Conservation (phyloP, 441 rosid species). For the Brassica hybrid region DNA sequence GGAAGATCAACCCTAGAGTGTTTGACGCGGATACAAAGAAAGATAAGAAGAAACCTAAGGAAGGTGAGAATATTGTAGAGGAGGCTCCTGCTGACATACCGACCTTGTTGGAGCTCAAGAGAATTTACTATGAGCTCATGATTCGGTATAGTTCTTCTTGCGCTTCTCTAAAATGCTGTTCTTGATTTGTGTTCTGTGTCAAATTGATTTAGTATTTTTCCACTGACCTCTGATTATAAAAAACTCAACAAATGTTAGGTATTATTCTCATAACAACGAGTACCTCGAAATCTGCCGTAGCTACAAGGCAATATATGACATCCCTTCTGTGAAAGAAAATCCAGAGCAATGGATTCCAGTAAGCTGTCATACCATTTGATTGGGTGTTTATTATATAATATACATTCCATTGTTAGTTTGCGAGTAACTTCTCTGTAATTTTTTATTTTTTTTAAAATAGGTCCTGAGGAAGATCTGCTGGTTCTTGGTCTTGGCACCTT, state of each 20-base stretch:
- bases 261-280: too few relatives aligned
- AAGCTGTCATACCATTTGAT: too few relatives aligned
- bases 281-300: too few relatives aligned
- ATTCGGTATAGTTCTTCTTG: slow-evolving; percentile 57
- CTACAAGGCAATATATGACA: too few relatives aligned
- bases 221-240: not conserved
- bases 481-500: slow-evolving; percentile 82
- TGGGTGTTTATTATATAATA: too few relatives aligned
- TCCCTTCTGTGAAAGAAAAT: too few relatives aligned
- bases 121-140: slow-evolving; percentile 88
- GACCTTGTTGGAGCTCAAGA: slow-evolving; percentile 82
- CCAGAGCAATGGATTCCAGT: too few relatives aligned
- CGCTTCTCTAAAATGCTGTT: not conserved
- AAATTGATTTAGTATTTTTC: too few relatives aligned
- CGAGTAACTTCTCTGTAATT: too few relatives aligned
- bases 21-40: slow-evolving; percentile 80
- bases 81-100: slow-evolving; percentile 98
- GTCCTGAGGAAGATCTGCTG: slow-evolving; percentile 89
- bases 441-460: slow-evolving; percentile 36
- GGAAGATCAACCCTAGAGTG: slow-evolving; percentile 91
- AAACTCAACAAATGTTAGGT: too few relatives aligned
- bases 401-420: too few relatives aligned
- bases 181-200: not conserved
- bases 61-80: slow-evolving; percentile 83
- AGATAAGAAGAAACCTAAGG: slow-evolving; percentile 96